phyloP scores from a whole-genome alignment of 1,284 basidiomycete species.

The Wolfiporia cocos region DNA sequence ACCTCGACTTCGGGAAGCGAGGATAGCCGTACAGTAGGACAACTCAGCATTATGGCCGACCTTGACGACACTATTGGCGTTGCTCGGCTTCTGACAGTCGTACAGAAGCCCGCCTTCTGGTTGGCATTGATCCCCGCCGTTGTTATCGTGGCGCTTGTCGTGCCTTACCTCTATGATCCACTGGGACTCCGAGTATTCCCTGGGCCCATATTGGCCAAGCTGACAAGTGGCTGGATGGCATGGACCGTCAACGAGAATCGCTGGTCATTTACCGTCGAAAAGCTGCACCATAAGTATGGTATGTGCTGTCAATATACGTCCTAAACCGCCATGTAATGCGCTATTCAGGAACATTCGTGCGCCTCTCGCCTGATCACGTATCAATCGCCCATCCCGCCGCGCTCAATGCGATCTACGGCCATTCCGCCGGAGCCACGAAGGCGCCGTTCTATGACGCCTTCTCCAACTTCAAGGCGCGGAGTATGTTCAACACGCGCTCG shows the following conservation, averaged over 20 bases:
- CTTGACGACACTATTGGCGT: no score
- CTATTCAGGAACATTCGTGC: slow-evolving; percentile 59
- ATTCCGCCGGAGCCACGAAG: slow-evolving; percentile 70
- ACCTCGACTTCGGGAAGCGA: no score
- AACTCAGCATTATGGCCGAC: no score
- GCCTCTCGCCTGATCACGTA: slow-evolving; percentile 79
- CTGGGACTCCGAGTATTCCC: slow-evolving; percentile 52
- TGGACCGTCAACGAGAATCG: slow-evolving; percentile 27
- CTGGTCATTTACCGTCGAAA: slow-evolving; percentile 58
- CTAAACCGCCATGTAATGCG: neutral
- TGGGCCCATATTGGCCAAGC: slow-evolving; percentile 69
- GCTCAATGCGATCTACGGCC: slow-evolving; percentile 64
- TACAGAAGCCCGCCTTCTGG: no score
- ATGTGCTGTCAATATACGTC: slow-evolving; percentile 5
- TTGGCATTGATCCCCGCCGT: no score
- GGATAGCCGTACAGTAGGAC: no score
- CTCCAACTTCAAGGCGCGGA: slow-evolving; percentile 56
- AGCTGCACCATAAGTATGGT: slow-evolving; percentile 72
- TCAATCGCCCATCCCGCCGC: slow-evolving; percentile 78
- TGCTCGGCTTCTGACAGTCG: no score
- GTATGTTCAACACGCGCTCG: slow-evolving; percentile 42
- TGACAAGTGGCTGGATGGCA: slow-evolving; percentile 67
- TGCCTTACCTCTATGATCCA: slow-evolving; percentile 51
- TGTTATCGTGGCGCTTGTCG: no score
- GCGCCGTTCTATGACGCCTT: slow-evolving; percentile 62